Evolutionary conservation across 371 early-diverging fungal species (phyloP).

Genomic region (Rhizomucor miehei): DNA sequence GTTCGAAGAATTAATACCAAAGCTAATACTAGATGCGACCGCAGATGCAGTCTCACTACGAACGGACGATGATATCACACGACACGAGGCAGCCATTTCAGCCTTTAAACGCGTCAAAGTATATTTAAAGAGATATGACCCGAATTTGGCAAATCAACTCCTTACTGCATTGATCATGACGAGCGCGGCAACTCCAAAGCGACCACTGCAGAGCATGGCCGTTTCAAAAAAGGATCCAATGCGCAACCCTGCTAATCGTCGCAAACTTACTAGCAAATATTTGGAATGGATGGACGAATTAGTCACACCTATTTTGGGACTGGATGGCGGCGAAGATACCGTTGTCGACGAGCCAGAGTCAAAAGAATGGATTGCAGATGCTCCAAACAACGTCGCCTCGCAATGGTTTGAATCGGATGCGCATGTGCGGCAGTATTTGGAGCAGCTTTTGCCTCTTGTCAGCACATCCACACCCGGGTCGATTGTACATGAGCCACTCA

Average conservation of each 20-base stretch:
- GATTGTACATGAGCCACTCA: constrained; percentile 32
- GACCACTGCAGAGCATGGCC: background rate
- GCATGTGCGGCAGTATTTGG: constrained; percentile 32
- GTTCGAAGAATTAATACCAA: constrained; percentile 37
- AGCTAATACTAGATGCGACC: constrained; percentile 35
- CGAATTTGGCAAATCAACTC: constrained; percentile 22
- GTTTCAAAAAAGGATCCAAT: constrained; percentile 23
- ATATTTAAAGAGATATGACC: constrained; percentile 25
- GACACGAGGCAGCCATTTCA: constrained; percentile 18
- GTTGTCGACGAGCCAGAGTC: background rate
- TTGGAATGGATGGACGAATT: constrained; percentile 50
- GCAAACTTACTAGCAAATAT: constrained; percentile 32
- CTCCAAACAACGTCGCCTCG: constrained; percentile 10
- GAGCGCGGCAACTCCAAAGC: background rate
- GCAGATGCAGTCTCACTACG: constrained; percentile 21
- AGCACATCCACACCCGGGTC: constrained; percentile 32
- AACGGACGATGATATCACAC: constrained; percentile 22
- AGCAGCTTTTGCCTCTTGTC: constrained; percentile 32
- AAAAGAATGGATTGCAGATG: constrained; percentile 17
- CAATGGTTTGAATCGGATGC: constrained; percentile 46
- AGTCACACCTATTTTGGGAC: constrained; percentile 34
- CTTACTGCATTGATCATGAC: constrained; percentile 20
- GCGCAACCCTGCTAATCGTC: constrained; percentile 28
- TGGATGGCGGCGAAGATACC: constrained; percentile 18
- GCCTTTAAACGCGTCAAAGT: constrained; percentile 25